Evolutionary conservation across 1,284 basidiomycete species (phyloP).

Genomic region (Austropuccinia psidii): DNA sequence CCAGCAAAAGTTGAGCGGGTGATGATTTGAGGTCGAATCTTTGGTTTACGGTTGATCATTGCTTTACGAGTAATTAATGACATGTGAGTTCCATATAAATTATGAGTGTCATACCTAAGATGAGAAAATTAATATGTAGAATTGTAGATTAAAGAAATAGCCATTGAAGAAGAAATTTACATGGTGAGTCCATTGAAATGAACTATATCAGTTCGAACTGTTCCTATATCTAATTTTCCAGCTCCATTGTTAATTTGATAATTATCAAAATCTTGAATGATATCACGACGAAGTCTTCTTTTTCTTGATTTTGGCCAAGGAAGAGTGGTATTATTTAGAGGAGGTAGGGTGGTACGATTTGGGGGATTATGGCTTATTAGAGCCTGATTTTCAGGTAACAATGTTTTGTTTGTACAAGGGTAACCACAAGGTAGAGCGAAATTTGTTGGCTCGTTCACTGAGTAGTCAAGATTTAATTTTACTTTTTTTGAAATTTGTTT

Average conservation of each 20-base stretch:
- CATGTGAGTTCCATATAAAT: slow-evolving; percentile 66
- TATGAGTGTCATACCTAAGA: slow-evolving; percentile 50
- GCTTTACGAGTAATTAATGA: slow-evolving; percentile 58
- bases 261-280: too few relatives aligned
- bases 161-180: slow-evolving; percentile 58
- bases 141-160: not conserved
- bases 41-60: slow-evolving; percentile 51
- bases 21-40: slow-evolving; percentile 57
- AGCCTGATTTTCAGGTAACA: slow-evolving; percentile 57
- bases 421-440: slow-evolving; percentile 40
- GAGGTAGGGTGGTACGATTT: slow-evolving; percentile 52
- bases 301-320: slow-evolving; percentile 47
- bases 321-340: slow-evolving; percentile 55
- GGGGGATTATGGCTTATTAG: slow-evolving; percentile 55
- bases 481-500: too few relatives aligned
- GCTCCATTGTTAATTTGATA: slow-evolving; percentile 58
- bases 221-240: slow-evolving; percentile 43
- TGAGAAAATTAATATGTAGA: not conserved
- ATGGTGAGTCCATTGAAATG: slow-evolving; percentile 60
- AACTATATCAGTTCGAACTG: slow-evolving; percentile 51
- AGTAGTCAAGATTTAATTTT: too few relatives aligned
- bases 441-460: slow-evolving; percentile 60
- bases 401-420: slow-evolving; percentile 50
- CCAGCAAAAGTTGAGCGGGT: slow-evolving; percentile 66
- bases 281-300: not conserved